Base-by-base conservation (phyloP, 805 yeast genomes). In the Nakazawaea laoshanensis region DNA sequence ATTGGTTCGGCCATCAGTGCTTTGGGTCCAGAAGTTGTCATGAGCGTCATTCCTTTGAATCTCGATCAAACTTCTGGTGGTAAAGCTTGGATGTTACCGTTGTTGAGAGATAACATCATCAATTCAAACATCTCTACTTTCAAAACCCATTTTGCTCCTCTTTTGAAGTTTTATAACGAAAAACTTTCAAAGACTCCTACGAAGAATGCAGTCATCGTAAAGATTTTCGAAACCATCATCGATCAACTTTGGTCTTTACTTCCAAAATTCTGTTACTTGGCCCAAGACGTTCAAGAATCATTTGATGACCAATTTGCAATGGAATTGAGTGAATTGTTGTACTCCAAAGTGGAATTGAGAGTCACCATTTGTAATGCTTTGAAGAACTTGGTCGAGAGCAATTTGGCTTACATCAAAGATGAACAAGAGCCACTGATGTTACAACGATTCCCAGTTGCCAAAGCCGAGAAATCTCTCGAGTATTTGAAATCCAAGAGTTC, bases 51-150 rank as follows among this genome's bases (percentile, higher is more conserved):
- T 21, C 97, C 99, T 5, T 63, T 92, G 48, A 86, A 89, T 49
- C 65, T 92, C 46, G 64, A 67, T 19, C 67, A 69, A 29, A 73
- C 79, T 4, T 56, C 60, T 20, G 65, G 67, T 27, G 96, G 96
- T 29, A 74, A 97, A 52, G 96, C 96, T 29, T 92, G 97, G 96
- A 50, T 92, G 46, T 67, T 92, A 42, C 98, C 98, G 8, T 53
- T 92, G 21, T 67, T 92, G 40, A 79, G 96, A 59, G 96, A 88
- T 47, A 77, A 84, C 47, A 81, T 86, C 18, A 70, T 77, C 46
- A 70, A 74, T 46, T 80, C 96, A 2, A 65, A 68, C 29, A 61
- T 92, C 36, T 61, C 68, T 0, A 84, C 66, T 50, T 92, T 74
- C 56, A 66, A 70, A 38, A 55, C 57, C 15, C 63, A 76, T 24